Conservation (phyloP, 1,139 yeast genomes). For the Yamadazyma atmosphaerica region DNA sequence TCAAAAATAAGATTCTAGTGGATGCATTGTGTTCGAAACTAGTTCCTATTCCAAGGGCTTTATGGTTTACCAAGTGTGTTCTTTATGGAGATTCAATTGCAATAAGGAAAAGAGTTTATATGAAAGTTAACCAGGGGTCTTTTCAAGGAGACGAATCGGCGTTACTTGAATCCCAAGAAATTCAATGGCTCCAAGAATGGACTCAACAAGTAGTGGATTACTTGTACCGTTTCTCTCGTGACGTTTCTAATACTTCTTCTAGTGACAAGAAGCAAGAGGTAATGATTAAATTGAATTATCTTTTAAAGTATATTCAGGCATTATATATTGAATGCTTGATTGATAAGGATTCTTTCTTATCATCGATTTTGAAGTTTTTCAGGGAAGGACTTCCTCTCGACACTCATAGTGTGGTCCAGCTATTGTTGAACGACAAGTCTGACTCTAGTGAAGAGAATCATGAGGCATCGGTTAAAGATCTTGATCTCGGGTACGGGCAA, state of each 20-base stretch:
- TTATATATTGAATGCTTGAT: slow-evolving; percentile 68
- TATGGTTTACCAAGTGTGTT: slow-evolving; percentile 89
- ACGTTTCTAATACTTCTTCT: slow-evolving; percentile 26
- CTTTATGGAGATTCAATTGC: slow-evolving; percentile 79
- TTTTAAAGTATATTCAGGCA: slow-evolving; percentile 58
- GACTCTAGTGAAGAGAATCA: slow-evolving; percentile 15
- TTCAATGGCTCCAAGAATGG: slow-evolving; percentile 83
- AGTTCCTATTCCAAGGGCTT: slow-evolving; percentile 75
- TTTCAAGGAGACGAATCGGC: slow-evolving; percentile 6
- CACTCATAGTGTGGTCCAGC: slow-evolving; percentile 22
- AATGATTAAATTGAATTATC: slow-evolving; percentile 56
- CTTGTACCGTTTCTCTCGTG: slow-evolving; percentile 51
- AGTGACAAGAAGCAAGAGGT: slow-evolving; percentile 43
- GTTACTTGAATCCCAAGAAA: slow-evolving; percentile 28
- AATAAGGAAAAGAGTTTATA: slow-evolving; percentile 50
- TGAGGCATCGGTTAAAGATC: slow-evolving; percentile 15
- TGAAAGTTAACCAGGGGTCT: slow-evolving; percentile 15
- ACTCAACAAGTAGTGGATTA: slow-evolving; percentile 73
- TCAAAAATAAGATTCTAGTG: slow-evolving; percentile 67
- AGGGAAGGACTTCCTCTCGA: slow-evolving; percentile 53
- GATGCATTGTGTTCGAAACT: slow-evolving; percentile 67
- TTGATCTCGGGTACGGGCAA: slow-evolving; percentile 38
- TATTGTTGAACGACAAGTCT: slow-evolving; percentile 15
- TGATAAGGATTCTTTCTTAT: slow-evolving; percentile 60
- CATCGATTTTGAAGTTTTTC: slow-evolving; percentile 61